phyloP scores from a whole-genome alignment of 1,284 basidiomycete species.

The Tylopilus orsonianus region DNA sequence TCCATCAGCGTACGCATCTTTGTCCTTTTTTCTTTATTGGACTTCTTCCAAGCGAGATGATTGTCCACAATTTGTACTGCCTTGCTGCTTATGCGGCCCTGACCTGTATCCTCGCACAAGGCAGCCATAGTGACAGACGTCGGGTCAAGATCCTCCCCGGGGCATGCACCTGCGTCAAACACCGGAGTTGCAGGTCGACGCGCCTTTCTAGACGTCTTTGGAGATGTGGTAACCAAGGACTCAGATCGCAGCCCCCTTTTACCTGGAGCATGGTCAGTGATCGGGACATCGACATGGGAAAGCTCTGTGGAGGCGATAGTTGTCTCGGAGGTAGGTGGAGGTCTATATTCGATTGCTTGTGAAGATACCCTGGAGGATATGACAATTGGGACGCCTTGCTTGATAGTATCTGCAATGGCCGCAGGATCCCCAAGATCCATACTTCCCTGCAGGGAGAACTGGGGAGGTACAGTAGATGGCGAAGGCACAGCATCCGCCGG shows the following conservation, averaged over 20 bases:
- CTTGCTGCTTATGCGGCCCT: slow-evolving; percentile 72
- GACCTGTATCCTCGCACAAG: slow-evolving; percentile 70
- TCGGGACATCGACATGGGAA: slow-evolving; percentile 2
- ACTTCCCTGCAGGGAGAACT: slow-evolving; percentile 6
- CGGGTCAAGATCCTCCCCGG: slow-evolving; percentile 75
- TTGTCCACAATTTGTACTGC: slow-evolving; percentile 66
- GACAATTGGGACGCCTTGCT: slow-evolving; percentile 22
- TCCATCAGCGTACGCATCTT: slow-evolving; percentile 64
- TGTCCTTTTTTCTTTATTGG: slow-evolving; percentile 61
- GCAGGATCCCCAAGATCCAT: slow-evolving; percentile 2
- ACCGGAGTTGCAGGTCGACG: slow-evolving; percentile 48
- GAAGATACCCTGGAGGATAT: slow-evolving; percentile 8
- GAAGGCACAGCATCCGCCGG: slow-evolving; percentile 16
- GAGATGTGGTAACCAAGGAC: slow-evolving; percentile 10
- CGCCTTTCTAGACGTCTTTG: slow-evolving; percentile 28
- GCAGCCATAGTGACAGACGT: slow-evolving; percentile 75
- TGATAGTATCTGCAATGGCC: slow-evolving; percentile 2
- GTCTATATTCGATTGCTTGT: slow-evolving; percentile 3
- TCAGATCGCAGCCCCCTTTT: slow-evolving; percentile 16
- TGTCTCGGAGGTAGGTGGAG: slow-evolving; percentile 3
- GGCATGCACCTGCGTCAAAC: slow-evolving; percentile 57
- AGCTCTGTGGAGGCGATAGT: background rate
- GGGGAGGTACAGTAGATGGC: slow-evolving; percentile 20
- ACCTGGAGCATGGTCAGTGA: slow-evolving; percentile 9
- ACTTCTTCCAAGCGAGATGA: slow-evolving; percentile 64